These are phyloP conservation scores for Plectosphaerella cucumerina DNA, from an alignment of 2,329 filamentous ascomycete species.

Conservation along the genomic window DNA sequence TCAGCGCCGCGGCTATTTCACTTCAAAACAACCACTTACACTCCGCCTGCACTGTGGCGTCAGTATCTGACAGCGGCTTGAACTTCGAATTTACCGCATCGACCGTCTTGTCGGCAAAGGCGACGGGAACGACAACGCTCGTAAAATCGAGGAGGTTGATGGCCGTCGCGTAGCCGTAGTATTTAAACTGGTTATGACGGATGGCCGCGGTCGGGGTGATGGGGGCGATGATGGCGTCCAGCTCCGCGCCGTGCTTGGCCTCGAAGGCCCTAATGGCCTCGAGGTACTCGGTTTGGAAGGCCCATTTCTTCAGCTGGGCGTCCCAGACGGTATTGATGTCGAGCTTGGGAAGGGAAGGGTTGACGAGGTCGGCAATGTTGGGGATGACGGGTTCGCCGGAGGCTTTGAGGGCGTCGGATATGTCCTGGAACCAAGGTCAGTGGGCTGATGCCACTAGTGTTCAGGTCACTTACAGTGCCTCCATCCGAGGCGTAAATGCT, in stretches of 20 bases:
- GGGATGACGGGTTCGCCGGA: constrained; percentile 32
- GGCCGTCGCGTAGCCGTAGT: constrained; percentile 30
- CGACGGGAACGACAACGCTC: constrained; percentile 38
- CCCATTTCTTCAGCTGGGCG: constrained; percentile 26
- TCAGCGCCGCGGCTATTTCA: not conserved
- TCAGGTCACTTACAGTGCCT: constrained; percentile 15
- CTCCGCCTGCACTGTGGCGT: constrained; percentile 15
- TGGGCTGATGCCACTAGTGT: not conserved
- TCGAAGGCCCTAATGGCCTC: constrained; percentile 13
- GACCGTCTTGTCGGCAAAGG: constrained; percentile 31
- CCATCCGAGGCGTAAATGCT: constrained; percentile 23
- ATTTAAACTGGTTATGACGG: constrained; percentile 29
- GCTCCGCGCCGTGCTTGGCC: constrained; percentile 13
- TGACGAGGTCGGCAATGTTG: constrained; percentile 19
- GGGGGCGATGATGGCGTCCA: constrained; percentile 35
- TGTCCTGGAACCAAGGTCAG: constrained; percentile 16
- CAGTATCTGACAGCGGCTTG: constrained; percentile 15
- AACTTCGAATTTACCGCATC: constrained; percentile 20
- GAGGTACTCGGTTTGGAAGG: constrained; percentile 28
- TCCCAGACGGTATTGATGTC: constrained; percentile 20
- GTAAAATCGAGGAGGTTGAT: constrained; percentile 35
- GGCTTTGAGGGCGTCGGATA: constrained; percentile 18
- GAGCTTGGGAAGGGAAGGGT: constrained; percentile 15
- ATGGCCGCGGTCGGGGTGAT: constrained; percentile 35
- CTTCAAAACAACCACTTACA: constrained; percentile 13